phyloP scores from a whole-genome alignment of 768 basidiomycete genomes.

The Xerocomus potaroensis region DNA sequence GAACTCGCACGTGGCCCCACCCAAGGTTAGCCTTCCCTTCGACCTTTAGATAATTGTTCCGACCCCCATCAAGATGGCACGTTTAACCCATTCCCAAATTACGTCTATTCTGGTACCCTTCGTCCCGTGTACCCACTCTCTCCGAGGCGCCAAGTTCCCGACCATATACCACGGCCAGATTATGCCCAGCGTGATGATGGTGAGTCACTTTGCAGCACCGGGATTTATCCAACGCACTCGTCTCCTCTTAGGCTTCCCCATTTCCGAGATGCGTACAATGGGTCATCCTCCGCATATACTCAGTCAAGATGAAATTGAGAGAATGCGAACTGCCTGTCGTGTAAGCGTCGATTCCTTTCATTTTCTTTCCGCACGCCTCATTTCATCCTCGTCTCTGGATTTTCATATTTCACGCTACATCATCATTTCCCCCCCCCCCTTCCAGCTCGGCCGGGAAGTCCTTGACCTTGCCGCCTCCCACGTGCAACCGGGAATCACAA shows the following conservation, averaged over 20 bases:
- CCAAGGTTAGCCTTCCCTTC: slow-evolving; percentile 6
- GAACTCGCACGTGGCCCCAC: slow-evolving; percentile 44
- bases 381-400: not conserved
- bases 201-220: slow-evolving; percentile 32
- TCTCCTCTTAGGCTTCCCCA: slow-evolving; percentile 48
- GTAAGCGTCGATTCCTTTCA: slow-evolving; percentile 54
- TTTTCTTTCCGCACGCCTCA: not conserved
- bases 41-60: not conserved
- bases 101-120: slow-evolving; percentile 72
- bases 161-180: slow-evolving; percentile 83
- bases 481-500: slow-evolving; percentile 88
- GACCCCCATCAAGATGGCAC: slow-evolving; percentile 53
- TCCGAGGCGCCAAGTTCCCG: slow-evolving; percentile 68
- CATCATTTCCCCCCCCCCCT: too few relatives aligned
- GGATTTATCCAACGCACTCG: not conserved
- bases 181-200: slow-evolving; percentile 64
- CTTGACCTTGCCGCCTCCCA: slow-evolving; percentile 86
- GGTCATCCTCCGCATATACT: slow-evolving; percentile 67
- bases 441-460: slow-evolving; percentile 87
- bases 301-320: slow-evolving; percentile 72
- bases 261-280: slow-evolving; percentile 50
- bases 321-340: slow-evolving; percentile 81
- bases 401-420: not conserved
- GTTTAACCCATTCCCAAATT: slow-evolving; percentile 76
- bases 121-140: slow-evolving; percentile 89